Percentiles rank a stretch among this genome's conserved stretches.
phyloP scores from a whole-genome alignment of 495 filamentous ascomycete species.

The Penicillium diatomitis region DNA sequence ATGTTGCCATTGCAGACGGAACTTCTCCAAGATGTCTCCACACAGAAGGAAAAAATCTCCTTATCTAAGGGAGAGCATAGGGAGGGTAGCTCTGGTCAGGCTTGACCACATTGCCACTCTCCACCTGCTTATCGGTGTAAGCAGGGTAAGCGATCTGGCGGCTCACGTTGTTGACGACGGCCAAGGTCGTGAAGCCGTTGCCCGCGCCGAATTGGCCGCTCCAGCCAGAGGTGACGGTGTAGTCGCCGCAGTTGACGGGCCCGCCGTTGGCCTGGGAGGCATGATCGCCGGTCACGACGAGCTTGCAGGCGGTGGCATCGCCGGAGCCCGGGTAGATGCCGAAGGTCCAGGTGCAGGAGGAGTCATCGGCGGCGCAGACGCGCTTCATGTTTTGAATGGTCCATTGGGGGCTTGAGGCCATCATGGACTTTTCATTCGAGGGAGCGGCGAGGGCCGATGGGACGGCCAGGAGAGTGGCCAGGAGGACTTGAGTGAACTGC shows the following conservation, averaged over 20 bases:
- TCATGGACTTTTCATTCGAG: conserved; percentile 22
- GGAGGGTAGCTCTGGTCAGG: conserved; percentile 48
- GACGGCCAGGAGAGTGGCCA: conserved; percentile 27
- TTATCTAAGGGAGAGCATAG: conserved; percentile 21
- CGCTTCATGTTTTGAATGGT: conserved; percentile 40
- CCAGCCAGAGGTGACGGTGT: conserved; percentile 45
- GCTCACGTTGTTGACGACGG: conserved; percentile 34
- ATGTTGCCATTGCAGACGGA: background rate
- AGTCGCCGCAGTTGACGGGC: conserved; percentile 35
- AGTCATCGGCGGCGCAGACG: conserved; percentile 37
- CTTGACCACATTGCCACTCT: conserved; percentile 34
- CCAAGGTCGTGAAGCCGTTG: conserved; percentile 45
- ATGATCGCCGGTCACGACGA: conserved; percentile 29
- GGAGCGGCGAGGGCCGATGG: conserved; percentile 32
- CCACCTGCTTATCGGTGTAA: conserved; percentile 39
- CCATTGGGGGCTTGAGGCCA: conserved; percentile 34
- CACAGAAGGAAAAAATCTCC: background rate
- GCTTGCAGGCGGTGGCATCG: conserved; percentile 23
- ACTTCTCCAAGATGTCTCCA: background rate
- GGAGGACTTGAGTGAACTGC: conserved; percentile 36
- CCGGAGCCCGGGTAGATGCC: conserved; percentile 31
- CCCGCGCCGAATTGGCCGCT: conserved; percentile 45
- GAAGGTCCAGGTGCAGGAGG: conserved; percentile 40
- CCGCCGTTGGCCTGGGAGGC: conserved; percentile 34
- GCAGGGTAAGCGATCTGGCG: conserved; percentile 39